Evolutionary conservation across 169 alveolate genomes (phyloP).

Genomic region (Babesia bigemina): DNA sequence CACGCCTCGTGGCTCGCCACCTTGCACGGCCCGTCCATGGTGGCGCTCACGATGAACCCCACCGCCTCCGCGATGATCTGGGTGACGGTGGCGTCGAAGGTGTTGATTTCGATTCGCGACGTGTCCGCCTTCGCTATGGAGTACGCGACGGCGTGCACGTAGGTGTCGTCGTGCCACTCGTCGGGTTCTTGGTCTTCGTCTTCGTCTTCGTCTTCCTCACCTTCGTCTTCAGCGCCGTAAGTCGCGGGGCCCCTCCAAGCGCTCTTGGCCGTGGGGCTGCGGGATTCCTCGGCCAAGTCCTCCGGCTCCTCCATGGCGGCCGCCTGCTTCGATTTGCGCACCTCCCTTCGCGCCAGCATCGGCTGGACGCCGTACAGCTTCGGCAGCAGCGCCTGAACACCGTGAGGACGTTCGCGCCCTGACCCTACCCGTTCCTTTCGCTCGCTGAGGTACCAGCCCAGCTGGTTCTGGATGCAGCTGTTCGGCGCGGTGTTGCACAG

Average conservation of each 20-base stretch:
- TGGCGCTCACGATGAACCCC: constrained; percentile 61
- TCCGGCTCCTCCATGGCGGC: not conserved
- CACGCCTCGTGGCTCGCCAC: constrained; percentile 17
- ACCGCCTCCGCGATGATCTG: constrained; percentile 47
- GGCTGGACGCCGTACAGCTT: constrained; percentile 58
- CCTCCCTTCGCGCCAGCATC: constrained; percentile 7
- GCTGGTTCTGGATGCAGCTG: constrained; percentile 53
- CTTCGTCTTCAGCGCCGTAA: not conserved
- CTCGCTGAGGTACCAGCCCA: constrained; percentile 55
- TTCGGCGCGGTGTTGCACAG: constrained; percentile 32
- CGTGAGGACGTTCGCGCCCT: not conserved
- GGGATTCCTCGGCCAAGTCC: not conserved
- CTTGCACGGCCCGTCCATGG: constrained; percentile 36
- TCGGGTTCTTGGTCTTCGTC: not conserved
- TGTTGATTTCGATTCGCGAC: constrained; percentile 33
- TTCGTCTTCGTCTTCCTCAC: not conserved
- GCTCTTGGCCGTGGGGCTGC: not conserved
- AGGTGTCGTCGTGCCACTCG: constrained; percentile 27
- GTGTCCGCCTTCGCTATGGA: constrained; percentile 27
- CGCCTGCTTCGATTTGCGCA: not conserved
- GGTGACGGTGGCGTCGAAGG: constrained; percentile 53
- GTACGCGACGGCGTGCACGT: constrained; percentile 45
- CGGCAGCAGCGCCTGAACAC: constrained; percentile 55
- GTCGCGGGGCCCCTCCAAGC: not conserved
- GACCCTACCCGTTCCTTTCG: constrained; percentile 22